Evolutionary conservation across 2,329 filamentous ascomycete genomes (phyloP), one percentile per base, ranked within the genome.

Genomic region (Gnomoniopsis smithogilvyi): DNA sequence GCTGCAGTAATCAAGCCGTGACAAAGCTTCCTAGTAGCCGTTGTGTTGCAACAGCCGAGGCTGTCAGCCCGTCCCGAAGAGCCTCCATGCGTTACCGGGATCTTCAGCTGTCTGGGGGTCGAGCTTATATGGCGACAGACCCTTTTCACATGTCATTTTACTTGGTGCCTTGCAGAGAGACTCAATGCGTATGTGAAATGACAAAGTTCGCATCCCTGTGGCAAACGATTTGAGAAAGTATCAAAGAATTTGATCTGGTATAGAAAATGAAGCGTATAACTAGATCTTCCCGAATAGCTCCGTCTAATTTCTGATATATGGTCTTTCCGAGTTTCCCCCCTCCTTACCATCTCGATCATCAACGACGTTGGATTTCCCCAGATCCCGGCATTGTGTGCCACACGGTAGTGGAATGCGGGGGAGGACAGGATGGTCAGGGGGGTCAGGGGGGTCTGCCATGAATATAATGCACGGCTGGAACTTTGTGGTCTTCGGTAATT

Each of bases 401-500:
- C 38, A 6, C 38, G 6, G 38, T 15, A 59, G 59, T 49, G 47
- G 21, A 26, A 59, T 61, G 59, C 59, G 59, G 59, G 59, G 59
- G 47, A 45, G 22, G 15, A 33, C 7, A 33, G 4, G 12, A 19
- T 41, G n/a, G 50, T 14, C 6, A 43, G 49, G 26, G 19, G 22
- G 49, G 24, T 22, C 33, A 33, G 49, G 56, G 51, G 59, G 59
- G 56, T 59, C 59, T 56, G 56, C 17, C 34, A 49, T 26, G 33
- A 33, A 22, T 21, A 3, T 12, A 10, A 34, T 41, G 41, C 38
- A 54, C 52, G 52, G 41, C 52, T 47, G 19, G 52, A 22, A 26
- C 41, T 11, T 2, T 24, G 15, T 24, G 64, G 60, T 30, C 26
- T 69, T 73, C 77, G 77, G 78, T 68, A 76, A 73, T 72, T 78